Percentiles rank a stretch among this genome's conserved stretches.
Conservation (phyloP, 2,329 filamentous ascomycete species). For the Trichoderma atrobrunneum region DNA sequence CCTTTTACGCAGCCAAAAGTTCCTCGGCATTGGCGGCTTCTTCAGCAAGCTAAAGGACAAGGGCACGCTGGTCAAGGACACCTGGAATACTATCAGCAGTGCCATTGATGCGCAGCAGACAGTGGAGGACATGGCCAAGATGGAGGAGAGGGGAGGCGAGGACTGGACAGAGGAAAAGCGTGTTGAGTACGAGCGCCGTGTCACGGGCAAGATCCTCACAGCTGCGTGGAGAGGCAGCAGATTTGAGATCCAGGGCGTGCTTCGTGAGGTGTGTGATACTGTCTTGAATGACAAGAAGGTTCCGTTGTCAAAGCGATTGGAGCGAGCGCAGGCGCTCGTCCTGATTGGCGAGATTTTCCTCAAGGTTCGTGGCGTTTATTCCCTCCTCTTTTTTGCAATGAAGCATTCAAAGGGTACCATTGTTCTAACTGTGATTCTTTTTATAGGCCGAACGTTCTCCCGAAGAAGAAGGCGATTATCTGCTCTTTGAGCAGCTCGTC, state of each 20-base stretch:
- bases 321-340: constrained; percentile 85
- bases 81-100: constrained; percentile 94
- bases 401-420: not conserved
- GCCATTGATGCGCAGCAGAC: constrained; percentile 97
- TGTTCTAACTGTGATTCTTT: constrained; percentile 13
- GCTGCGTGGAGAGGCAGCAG: constrained; percentile 95
- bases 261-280: constrained; percentile 89
- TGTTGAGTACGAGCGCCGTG: constrained; percentile 89
- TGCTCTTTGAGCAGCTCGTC: constrained; percentile 97
- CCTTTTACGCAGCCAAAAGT: constrained; percentile 92
- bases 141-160: constrained; percentile 91
- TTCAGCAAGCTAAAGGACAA: constrained; percentile 94
- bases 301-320: constrained; percentile 76
- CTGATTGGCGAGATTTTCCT: constrained; percentile 86
- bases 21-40: constrained; percentile 93
- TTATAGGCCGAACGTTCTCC: constrained; percentile 77
- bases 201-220: constrained; percentile 96
- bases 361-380: constrained; percentile 57
- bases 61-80: constrained; percentile 94
- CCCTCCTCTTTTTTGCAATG: not conserved
- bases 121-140: constrained; percentile 97
- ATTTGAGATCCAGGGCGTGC: constrained; percentile 95
- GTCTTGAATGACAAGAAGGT: constrained; percentile 79
- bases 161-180: constrained; percentile 99
- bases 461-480: constrained; percentile 97